Percentiles rank a stretch among this genome's conserved stretches.
Conservation (phyloP, 1,284 basidiomycete genomes). For the Malassezia restricta region DNA sequence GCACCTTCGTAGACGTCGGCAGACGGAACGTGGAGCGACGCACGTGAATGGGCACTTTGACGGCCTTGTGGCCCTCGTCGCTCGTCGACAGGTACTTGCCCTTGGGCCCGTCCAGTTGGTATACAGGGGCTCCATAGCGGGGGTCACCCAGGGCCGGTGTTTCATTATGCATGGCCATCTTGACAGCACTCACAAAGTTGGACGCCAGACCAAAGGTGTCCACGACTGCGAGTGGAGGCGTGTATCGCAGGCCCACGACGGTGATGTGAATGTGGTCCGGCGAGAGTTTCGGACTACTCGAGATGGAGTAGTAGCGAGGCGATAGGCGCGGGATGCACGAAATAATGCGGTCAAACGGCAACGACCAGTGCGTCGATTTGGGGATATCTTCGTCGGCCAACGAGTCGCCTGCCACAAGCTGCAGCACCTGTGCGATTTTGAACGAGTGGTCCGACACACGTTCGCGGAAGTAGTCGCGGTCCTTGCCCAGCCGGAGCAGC, state of each 20-base stretch:
- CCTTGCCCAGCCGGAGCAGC: slow-evolving; percentile 65
- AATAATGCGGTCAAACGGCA: slow-evolving; percentile 92
- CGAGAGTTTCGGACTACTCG: slow-evolving; percentile 83
- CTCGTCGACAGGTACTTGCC: slow-evolving; percentile 57
- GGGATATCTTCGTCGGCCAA: slow-evolving; percentile 50
- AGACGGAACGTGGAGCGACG: slow-evolving; percentile 89
- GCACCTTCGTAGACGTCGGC: slow-evolving; percentile 92
- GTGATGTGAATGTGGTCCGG: slow-evolving; percentile 84
- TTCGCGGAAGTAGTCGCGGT: slow-evolving; percentile 72
- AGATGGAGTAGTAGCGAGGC: slow-evolving; percentile 96
- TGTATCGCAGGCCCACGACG: slow-evolving; percentile 58
- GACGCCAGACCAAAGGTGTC: slow-evolving; percentile 38
- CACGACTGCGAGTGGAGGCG: slow-evolving; percentile 16
- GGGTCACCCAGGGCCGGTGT: slow-evolving; percentile 31
- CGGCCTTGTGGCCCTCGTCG: slow-evolving; percentile 46
- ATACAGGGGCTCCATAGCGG: slow-evolving; percentile 55
- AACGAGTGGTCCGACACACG: slow-evolving; percentile 69
- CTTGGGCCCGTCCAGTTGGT: slow-evolving; percentile 78
- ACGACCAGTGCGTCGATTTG: slow-evolving; percentile 73
- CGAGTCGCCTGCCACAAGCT: slow-evolving; percentile 69
- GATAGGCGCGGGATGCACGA: slow-evolving; percentile 83
- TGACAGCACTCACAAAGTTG: slow-evolving; percentile 48
- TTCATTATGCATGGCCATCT: slow-evolving; percentile 56
- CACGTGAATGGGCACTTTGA: slow-evolving; percentile 84
- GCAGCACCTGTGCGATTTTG: slow-evolving; percentile 80